Evolutionary conservation across 148 eudicot species (phyloP).

Genomic region (Limonium bicolor): DNA sequence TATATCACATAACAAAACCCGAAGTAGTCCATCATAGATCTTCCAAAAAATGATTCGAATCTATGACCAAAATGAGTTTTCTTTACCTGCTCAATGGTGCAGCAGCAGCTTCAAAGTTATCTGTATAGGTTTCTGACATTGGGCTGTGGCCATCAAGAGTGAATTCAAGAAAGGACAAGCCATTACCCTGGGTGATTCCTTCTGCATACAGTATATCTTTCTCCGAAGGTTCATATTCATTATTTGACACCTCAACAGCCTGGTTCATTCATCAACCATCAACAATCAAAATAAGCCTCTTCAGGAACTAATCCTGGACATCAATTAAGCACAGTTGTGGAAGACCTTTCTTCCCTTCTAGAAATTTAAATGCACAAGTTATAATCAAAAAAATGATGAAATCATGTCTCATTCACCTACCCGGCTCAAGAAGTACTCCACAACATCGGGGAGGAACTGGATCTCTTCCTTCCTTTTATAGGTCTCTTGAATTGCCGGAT

Average conservation of each 20-base stretch:
- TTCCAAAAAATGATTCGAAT: too few species aligned
- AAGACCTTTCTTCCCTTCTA: too few species aligned
- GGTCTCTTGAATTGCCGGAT: constrained; percentile 89
- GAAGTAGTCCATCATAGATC: too few species aligned
- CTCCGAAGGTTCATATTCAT: constrained; percentile 93
- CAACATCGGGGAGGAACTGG: constrained; percentile 88
- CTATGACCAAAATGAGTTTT: not conserved
- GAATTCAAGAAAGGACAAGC: constrained; percentile 94
- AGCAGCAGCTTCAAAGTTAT: constrained; percentile 56
- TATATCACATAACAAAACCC: too few species aligned
- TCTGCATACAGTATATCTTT: constrained; percentile 87
- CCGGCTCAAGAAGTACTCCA: constrained; percentile 92
- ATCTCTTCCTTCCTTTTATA: constrained; percentile 78
- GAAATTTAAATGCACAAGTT: too few species aligned
- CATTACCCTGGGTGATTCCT: constrained; percentile 95
- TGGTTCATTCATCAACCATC: too few species aligned
- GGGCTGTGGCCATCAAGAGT: constrained; percentile 91
- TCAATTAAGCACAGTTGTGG: too few species aligned
- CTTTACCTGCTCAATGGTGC: constrained; percentile 64
- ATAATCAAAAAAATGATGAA: not conserved
- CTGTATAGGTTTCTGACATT: constrained; percentile 74
- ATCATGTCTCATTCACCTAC: constrained; percentile 19
- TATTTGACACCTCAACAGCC: constrained; percentile 98
- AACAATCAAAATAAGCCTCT: too few species aligned
- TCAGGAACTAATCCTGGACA: too few species aligned